Evolutionary conservation across 768 basidiomycete species (phyloP).

Genomic region (Hemileccinum rubropunctum): DNA sequence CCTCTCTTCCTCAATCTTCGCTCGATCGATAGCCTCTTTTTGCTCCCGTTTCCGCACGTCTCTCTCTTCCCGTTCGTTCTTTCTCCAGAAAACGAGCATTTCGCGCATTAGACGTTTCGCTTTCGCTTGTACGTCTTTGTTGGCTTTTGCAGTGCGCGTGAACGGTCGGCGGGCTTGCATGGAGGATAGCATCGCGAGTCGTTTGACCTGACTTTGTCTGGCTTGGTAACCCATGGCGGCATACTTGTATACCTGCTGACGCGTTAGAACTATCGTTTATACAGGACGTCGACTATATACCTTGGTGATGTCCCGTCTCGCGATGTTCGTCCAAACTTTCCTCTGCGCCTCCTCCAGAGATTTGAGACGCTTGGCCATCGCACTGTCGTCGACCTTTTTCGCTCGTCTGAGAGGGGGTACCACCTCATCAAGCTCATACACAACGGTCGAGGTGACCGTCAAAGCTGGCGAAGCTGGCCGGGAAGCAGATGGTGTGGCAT

Average conservation of each 20-base stretch:
- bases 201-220: conserved; percentile 67
- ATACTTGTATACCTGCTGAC: conserved; percentile 72
- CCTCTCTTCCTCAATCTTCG: conserved; percentile 88
- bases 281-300: conserved; percentile 33
- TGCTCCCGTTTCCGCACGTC: conserved; percentile 92
- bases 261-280: conserved; percentile 5
- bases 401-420: conserved; percentile 73
- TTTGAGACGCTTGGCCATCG: conserved; percentile 73
- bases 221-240: conserved; percentile 64
- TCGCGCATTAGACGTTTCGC: conserved; percentile 89
- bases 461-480: conserved; percentile 65
- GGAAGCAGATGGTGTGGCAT: conserved; percentile 67
- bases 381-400: conserved; percentile 70
- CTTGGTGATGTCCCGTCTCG: conserved; percentile 79
- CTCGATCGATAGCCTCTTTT: conserved; percentile 87
- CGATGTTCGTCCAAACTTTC: conserved; percentile 90
- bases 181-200: conserved; percentile 70
- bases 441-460: conserved; percentile 52
- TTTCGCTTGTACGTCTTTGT: conserved; percentile 82
- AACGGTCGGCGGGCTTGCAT: conserved; percentile 78
- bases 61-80: conserved; percentile 95
- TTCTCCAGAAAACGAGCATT: conserved; percentile 97
- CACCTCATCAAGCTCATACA: conserved; percentile 70
- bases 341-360: conserved; percentile 79
- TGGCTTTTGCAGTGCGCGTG: conserved; percentile 68